Percentiles rank a stretch among this genome's conserved stretches.
phyloP scores from a whole-genome alignment of 345 rosid species.

The Brassica rapa region DNA sequence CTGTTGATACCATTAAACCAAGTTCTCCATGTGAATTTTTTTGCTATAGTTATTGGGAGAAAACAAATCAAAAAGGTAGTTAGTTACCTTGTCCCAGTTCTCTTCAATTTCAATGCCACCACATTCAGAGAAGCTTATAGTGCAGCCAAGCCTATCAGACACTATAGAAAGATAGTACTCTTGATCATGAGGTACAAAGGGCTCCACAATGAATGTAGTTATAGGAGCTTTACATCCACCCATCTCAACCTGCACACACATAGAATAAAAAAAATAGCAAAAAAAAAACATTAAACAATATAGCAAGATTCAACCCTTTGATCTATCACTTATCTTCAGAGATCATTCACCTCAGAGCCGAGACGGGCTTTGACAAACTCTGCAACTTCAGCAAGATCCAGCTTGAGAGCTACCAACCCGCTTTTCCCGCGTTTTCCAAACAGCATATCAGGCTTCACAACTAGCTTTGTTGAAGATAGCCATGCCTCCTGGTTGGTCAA shows the following conservation, averaged over 20 bases:
- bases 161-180: slow-evolving; percentile 84
- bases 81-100: slow-evolving; percentile 89
- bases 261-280: neutral
- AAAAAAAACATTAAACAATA: slow-evolving; percentile 5
- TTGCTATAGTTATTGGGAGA: neutral
- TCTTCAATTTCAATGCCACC: slow-evolving; percentile 99
- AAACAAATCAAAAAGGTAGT: neutral
- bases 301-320: neutral
- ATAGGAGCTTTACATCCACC: slow-evolving; percentile 90
- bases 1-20: slow-evolving; percentile 43
- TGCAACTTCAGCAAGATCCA: slow-evolving; percentile 96
- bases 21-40: neutral
- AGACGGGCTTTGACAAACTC: slow-evolving; percentile 89
- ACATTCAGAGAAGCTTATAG: slow-evolving; percentile 90
- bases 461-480: slow-evolving; percentile 84
- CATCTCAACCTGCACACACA: slow-evolving; percentile 73
- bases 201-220: slow-evolving; percentile 92
- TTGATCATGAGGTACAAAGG: slow-evolving; percentile 85
- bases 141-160: slow-evolving; percentile 91
- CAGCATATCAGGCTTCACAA: slow-evolving; percentile 97
- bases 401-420: slow-evolving; percentile 85
- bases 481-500: slow-evolving; percentile 77
- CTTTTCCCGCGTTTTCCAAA: slow-evolving; percentile 98
- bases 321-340: neutral
- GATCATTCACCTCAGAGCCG: slow-evolving; percentile 69